These are phyloP conservation scores for Penicillium fimorum DNA, from an alignment of 495 filamentous ascomycete genomes.

Conservation along the genomic window DNA sequence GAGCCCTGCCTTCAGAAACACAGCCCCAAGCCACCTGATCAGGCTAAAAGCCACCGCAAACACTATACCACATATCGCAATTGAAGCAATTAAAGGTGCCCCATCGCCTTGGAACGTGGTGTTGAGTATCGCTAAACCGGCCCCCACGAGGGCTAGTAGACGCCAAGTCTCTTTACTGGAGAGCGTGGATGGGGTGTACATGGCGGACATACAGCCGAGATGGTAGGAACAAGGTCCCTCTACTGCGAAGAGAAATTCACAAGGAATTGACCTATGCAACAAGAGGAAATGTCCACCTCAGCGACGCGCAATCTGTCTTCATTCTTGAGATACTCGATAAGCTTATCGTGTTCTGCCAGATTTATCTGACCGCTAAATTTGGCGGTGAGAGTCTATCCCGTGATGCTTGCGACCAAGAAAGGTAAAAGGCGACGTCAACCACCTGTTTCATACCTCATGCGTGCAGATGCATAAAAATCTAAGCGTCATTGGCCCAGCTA, in stretches of 20 bases:
- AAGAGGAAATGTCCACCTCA: slow-evolving; percentile 12
- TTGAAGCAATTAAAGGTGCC: slow-evolving; percentile 82
- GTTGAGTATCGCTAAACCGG: slow-evolving; percentile 69
- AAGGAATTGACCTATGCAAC: slow-evolving; percentile 11
- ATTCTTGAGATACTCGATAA: slow-evolving; percentile 21
- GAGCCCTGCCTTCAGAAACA: slow-evolving; percentile 83
- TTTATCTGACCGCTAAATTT: slow-evolving; percentile 23
- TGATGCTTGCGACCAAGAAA: slow-evolving; percentile 23
- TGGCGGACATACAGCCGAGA: slow-evolving; percentile 21
- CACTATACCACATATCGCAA: slow-evolving; percentile 81
- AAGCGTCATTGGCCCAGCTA: slow-evolving; percentile 26
- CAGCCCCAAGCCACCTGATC: slow-evolving; percentile 91
- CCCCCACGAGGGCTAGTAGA: slow-evolving; percentile 65
- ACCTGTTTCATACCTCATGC: slow-evolving; percentile 29
- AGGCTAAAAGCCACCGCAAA: slow-evolving; percentile 77
- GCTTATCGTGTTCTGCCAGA: slow-evolving; percentile 35
- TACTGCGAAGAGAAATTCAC: neutral
- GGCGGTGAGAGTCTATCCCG: slow-evolving; percentile 25
- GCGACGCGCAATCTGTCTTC: slow-evolving; percentile 37
- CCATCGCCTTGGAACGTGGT: slow-evolving; percentile 85
- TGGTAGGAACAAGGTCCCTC: neutral
- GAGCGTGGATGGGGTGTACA: slow-evolving; percentile 49
- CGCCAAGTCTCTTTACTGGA: slow-evolving; percentile 66
- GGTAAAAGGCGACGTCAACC: slow-evolving; percentile 28
- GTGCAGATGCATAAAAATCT: slow-evolving; percentile 24